Conservation (phyloP, 2,329 filamentous ascomycete genomes). For the Grosmannia penicillata region DNA sequence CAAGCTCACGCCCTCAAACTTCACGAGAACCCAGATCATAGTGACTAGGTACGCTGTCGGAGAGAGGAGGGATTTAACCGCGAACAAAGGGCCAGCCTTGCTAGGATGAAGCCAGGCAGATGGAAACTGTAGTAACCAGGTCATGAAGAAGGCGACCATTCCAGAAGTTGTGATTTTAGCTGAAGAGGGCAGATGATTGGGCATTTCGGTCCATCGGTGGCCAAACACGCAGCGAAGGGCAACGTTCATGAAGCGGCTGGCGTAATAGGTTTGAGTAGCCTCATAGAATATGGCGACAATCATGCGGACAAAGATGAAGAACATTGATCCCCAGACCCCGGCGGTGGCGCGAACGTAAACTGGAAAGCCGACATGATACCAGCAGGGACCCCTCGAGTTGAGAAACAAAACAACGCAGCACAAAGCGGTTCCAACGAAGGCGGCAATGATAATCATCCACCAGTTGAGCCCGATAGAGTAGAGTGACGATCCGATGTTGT, state of each 20-base stretch:
- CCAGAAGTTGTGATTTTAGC: slow-evolving; percentile 19
- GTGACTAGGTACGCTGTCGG: slow-evolving; percentile 12
- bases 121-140: slow-evolving; percentile 21
- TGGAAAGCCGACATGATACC: slow-evolving; percentile 9
- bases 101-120: slow-evolving; percentile 18
- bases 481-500: slow-evolving; percentile 3
- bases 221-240: slow-evolving; percentile 9
- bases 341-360: slow-evolving; percentile 4
- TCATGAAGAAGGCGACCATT: slow-evolving; percentile 23
- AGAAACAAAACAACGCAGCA: slow-evolving; percentile 3
- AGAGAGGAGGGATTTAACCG: slow-evolving; percentile 16
- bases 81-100: slow-evolving; percentile 19
- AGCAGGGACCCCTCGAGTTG: slow-evolving; percentile 5
- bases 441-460: slow-evolving; percentile 3
- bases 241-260: slow-evolving; percentile 7
- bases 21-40: slow-evolving; percentile 20
- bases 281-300: slow-evolving; percentile 8
- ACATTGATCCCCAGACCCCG: slow-evolving; percentile 7
- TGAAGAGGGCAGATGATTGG: slow-evolving; percentile 16
- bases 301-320: slow-evolving; percentile 7
- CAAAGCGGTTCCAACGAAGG: slow-evolving; percentile 1
- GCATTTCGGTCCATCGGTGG: slow-evolving; percentile 7
- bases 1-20: slow-evolving; percentile 20
- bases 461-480: slow-evolving; percentile 3
- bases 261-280: slow-evolving; percentile 9